Conservation (phyloP, 2,329 filamentous ascomycete species). For the Pseudogymnoascus sp. region DNA sequence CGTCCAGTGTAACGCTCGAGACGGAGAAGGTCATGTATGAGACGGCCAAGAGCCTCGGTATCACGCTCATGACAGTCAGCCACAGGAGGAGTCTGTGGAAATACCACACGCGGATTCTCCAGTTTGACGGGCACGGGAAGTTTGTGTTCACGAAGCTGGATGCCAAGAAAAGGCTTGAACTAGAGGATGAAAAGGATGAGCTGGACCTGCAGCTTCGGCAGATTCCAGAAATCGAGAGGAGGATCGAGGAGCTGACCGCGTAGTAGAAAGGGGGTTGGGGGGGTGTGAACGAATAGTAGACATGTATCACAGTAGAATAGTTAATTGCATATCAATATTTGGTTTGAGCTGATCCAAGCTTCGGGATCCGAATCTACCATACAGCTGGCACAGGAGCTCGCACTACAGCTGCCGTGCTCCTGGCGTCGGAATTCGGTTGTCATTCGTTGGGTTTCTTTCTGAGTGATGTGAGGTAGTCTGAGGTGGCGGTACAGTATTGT, state of each 20-base stretch:
- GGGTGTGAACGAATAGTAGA: background rate
- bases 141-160: slow-evolving; percentile 87
- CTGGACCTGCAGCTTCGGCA: slow-evolving; percentile 76
- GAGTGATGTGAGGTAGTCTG: background rate
- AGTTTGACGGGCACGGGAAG: slow-evolving; percentile 91
- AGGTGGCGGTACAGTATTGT: background rate
- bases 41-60: slow-evolving; percentile 80
- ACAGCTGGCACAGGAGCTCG: background rate
- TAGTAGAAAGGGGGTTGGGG: slow-evolving; percentile 13
- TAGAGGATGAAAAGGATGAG: slow-evolving; percentile 97
- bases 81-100: slow-evolving; percentile 91
- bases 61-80: slow-evolving; percentile 94
- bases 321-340: slow-evolving; percentile 5
- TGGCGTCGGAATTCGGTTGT: background rate
- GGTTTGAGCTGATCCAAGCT: background rate
- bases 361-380: background rate
- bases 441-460: background rate
- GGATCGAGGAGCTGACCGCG: slow-evolving; percentile 69
- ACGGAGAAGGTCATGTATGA: slow-evolving; percentile 97
- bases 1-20: slow-evolving; percentile 86
- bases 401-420: background rate
- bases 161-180: slow-evolving; percentile 70
- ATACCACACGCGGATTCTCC: slow-evolving; percentile 88
- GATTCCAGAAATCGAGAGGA: slow-evolving; percentile 78
- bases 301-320: slow-evolving; percentile 5